Evolutionary conservation across 805 yeast species (phyloP), one percentile per base, ranked within the genome.

Genomic region (Metschnikowia shivogae): DNA sequence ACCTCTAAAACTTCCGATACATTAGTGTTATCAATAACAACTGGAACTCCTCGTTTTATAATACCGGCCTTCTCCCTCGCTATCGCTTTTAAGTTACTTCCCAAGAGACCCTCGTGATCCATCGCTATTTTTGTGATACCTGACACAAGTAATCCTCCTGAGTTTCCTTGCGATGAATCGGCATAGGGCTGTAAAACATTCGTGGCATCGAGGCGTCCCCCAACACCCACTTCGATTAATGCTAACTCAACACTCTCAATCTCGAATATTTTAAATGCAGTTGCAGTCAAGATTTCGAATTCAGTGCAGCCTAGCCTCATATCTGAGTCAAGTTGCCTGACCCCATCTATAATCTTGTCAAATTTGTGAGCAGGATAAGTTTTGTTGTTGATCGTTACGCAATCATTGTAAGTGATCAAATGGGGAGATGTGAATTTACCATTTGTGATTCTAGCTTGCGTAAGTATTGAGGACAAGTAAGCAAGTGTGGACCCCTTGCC

Each of bases 401-500:
- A 81, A 58, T 93, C 98, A 56, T 85, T 80, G 34, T 84, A 77
- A 36, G 78, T 67, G 2, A 88, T 54, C 54, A 92, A 62, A 65
- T 90, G 96, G 1, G 99, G 99, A 3, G 95, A 84, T 1, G 95
- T 89, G 68, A 89, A 92, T 49, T 84, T 77, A 0, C 98, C 98
- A 42, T 81, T 79, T 24, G 64, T 59, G 34, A 77, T 63, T 1
- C 67, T 68, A 19, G 78, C 70, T 11, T 62, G 60, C 17, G 78
- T 72, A 22, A 90, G 63, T 2, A 84, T 71, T 13, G 89, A 80
- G 3, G 89, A 74, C 7, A 93, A 47, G 60, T 89, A 90, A 0
- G 97, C 82, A 47, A 95, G 81, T 0, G 90, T 86, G 0, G 97
- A 89, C 0, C 99, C 99, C 59, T 92, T 92, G 0, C 99, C 99